Percentiles rank a stretch among this genome's conserved stretches.
Conservation (phyloP, 2,329 filamentous ascomycete species). For the Pleomassaria siparia region DNA sequence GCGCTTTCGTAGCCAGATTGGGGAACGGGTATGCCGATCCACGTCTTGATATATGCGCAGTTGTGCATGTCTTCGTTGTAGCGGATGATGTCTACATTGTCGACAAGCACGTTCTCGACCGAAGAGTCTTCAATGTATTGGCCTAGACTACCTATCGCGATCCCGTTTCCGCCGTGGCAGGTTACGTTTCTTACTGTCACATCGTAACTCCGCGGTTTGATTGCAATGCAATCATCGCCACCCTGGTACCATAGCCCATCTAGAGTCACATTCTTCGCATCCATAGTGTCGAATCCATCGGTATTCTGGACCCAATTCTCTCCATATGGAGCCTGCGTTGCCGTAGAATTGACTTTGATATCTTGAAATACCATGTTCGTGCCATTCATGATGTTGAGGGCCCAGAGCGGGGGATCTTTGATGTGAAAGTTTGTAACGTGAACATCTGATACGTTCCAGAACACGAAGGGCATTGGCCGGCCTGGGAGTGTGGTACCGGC, state of each 20-base stretch:
- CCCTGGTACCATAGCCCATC: constrained; percentile 58
- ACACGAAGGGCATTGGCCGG: constrained; percentile 60
- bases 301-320: constrained; percentile 61
- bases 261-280: constrained; percentile 52
- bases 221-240: constrained; percentile 63
- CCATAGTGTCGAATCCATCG: constrained; percentile 61
- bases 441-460: constrained; percentile 60
- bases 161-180: constrained; percentile 58
- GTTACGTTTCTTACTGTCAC: constrained; percentile 55
- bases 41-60: constrained; percentile 60
- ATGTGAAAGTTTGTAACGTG: constrained; percentile 56
- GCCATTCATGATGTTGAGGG: constrained; percentile 60
- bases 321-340: constrained; percentile 53
- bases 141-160: constrained; percentile 55
- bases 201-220: constrained; percentile 65
- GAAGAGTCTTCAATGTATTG: constrained; percentile 59
- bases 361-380: constrained; percentile 56
- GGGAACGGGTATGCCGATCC: constrained; percentile 51
- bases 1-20: constrained; percentile 53
- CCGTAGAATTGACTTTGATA: constrained; percentile 55
- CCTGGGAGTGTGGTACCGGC: constrained; percentile 50
- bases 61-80: constrained; percentile 51
- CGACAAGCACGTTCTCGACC: constrained; percentile 53
- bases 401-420: constrained; percentile 56
- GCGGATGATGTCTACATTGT: constrained; percentile 43